phyloP scores from a whole-genome alignment of 106 monocot species.

The Platanthera guangdongensis region DNA sequence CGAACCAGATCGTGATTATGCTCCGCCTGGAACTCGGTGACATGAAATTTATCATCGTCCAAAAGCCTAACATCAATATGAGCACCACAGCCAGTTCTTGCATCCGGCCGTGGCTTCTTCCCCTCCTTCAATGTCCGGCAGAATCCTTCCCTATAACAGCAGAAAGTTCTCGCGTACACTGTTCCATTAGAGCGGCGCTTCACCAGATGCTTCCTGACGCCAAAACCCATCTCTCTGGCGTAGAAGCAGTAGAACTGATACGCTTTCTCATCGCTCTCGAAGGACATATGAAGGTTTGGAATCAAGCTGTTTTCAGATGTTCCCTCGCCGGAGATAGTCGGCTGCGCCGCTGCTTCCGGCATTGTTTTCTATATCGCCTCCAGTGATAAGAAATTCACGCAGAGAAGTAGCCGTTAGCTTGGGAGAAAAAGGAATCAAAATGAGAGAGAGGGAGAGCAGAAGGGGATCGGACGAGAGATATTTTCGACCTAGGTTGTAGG shows the following conservation, averaged over 20 bases:
- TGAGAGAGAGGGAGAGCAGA: not conserved
- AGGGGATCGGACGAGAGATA: constrained; percentile 4
- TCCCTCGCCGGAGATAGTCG: not conserved
- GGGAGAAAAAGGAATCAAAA: not conserved
- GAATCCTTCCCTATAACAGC: constrained; percentile 15
- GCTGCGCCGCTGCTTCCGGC: not conserved
- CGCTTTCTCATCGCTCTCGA: constrained; percentile 19
- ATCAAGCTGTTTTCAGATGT: constrained; percentile 5
- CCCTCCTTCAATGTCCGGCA: constrained; percentile 14
- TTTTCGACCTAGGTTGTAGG: constrained; percentile 6
- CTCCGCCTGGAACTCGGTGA: constrained; percentile 10
- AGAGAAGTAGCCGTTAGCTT: not conserved
- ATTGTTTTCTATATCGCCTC: not conserved
- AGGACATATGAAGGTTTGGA: constrained; percentile 17
- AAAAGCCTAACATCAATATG: constrained; percentile 7
- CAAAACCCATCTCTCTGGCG: constrained; percentile 16
- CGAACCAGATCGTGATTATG: constrained; percentile 12
- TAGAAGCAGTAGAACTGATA: constrained; percentile 14
- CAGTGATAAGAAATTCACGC: not conserved
- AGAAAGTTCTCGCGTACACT: constrained; percentile 4
- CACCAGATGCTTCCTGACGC: constrained; percentile 13
- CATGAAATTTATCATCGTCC: constrained; percentile 8
- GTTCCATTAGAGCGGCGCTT: constrained; percentile 16
- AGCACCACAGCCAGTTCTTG: constrained; percentile 17
- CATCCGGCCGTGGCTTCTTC: constrained; percentile 10